Evolutionary conservation across 1,139 yeast species (phyloP).

Genomic region (Tardiomyces digboiensis): DNA sequence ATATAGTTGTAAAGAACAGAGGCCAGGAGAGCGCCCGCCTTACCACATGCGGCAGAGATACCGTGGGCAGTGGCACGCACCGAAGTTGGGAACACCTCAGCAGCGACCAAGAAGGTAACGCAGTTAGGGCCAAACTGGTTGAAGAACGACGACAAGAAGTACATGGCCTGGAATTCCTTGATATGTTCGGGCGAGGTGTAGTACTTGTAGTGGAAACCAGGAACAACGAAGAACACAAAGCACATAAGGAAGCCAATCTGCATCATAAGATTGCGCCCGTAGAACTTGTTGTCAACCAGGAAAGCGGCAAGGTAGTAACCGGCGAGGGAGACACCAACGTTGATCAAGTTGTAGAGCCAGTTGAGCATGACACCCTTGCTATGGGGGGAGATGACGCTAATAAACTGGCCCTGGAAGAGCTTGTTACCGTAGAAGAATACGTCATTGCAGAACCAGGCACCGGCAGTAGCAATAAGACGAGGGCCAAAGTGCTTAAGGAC

Average conservation of each 20-base stretch:
- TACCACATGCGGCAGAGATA: slow-evolving; percentile 93
- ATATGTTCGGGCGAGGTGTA: slow-evolving; percentile 35
- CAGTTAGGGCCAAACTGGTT: slow-evolving; percentile 82
- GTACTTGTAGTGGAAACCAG: slow-evolving; percentile 54
- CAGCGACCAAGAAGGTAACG: slow-evolving; percentile 93
- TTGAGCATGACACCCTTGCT: slow-evolving; percentile 80
- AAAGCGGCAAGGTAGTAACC: slow-evolving; percentile 58
- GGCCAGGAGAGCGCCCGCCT: slow-evolving; percentile 94
- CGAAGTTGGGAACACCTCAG: slow-evolving; percentile 95
- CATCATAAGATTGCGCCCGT: slow-evolving; percentile 55
- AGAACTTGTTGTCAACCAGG: slow-evolving; percentile 41
- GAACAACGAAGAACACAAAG: slow-evolving; percentile 47
- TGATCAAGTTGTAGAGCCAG: slow-evolving; percentile 51
- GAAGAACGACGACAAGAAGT: slow-evolving; percentile 56
- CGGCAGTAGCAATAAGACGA: slow-evolving; percentile 91
- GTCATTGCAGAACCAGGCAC: slow-evolving; percentile 94
- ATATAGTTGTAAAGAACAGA: slow-evolving; percentile 45
- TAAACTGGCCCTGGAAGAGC: slow-evolving; percentile 65
- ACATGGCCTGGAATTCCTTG: slow-evolving; percentile 50
- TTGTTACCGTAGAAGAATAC: slow-evolving; percentile 90
- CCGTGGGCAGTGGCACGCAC: slow-evolving; percentile 99
- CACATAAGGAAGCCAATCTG: slow-evolving; percentile 49
- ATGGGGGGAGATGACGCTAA: slow-evolving; percentile 45
- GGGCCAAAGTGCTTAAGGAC: slow-evolving; percentile 58
- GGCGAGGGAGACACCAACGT: slow-evolving; percentile 59